These are phyloP conservation scores for Penstemon davidsonii DNA, from an alignment of 257 asterid species.

Conservation along the genomic window DNA sequence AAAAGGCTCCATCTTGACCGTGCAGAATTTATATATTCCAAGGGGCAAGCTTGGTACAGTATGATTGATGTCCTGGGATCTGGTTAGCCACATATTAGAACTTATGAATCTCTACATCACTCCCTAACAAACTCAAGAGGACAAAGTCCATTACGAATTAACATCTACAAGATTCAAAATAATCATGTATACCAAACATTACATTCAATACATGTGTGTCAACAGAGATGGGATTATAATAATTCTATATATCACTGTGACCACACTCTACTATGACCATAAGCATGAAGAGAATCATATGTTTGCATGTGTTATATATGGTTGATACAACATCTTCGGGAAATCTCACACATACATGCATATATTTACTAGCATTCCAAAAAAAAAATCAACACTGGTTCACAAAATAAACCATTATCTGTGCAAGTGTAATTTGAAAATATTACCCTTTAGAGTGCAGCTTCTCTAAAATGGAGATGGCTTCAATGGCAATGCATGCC, in stretches of 20 bases:
- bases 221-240: not conserved
- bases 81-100: not conserved
- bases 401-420: conserved; percentile 10
- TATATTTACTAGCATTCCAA: not conserved
- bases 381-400: not conserved
- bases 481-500: conserved; percentile 92
- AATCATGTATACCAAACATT: not conserved
- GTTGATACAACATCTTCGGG: not conserved
- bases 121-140: not conserved
- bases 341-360: not conserved
- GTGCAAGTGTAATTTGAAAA: conserved; percentile 9
- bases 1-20: too few species aligned
- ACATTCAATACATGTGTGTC: too few species aligned
- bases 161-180: not conserved
- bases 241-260: not conserved
- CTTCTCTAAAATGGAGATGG: conserved; percentile 87
- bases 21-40: too few species aligned
- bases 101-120: not conserved
- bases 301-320: not conserved
- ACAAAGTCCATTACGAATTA: not conserved
- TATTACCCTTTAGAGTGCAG: conserved; percentile 79
- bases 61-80: too few species aligned
- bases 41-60: too few species aligned
- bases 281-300: not conserved
- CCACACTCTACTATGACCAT: not conserved